A percentile compares a stretch with the other conserved stretches of the same genome.
Evolutionary conservation across 495 filamentous ascomycete species (phyloP).

Genomic region (Penicillium simplicissimum): DNA sequence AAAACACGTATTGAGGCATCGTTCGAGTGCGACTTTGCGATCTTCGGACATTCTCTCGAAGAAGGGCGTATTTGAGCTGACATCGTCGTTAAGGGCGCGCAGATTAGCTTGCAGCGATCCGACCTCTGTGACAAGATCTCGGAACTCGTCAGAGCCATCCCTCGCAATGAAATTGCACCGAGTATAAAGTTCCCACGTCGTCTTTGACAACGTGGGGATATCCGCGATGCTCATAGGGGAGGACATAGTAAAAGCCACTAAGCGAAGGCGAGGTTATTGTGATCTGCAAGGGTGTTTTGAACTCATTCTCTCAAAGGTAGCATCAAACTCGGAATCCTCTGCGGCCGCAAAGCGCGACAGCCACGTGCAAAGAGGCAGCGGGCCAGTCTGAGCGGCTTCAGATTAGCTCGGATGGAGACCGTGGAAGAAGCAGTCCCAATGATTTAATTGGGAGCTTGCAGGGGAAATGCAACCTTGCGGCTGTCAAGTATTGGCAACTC

Average conservation of each 20-base stretch:
- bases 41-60: background rate
- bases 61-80: background rate
- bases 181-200: background rate
- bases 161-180: background rate
- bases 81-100: background rate
- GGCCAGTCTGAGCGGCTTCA: background rate
- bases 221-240: background rate
- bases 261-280: conserved; percentile 21
- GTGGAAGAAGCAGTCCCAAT: too few species aligned
- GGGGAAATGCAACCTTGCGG: too few species aligned
- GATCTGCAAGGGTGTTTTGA: too few species aligned
- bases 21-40: background rate
- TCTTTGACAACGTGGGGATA: background rate
- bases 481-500: too few species aligned
- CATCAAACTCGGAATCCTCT: background rate
- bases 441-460: too few species aligned
- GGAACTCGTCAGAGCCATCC: background rate
- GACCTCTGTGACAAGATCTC: background rate
- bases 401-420: background rate
- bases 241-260: background rate
- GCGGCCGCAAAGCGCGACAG: background rate
- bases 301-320: too few species aligned
- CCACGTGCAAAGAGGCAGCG: background rate
- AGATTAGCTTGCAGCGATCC: background rate
- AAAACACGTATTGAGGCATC: background rate